Conservation (phyloP, 108 stramenopile species). For the Cafeteria roenbergensis region DNA sequence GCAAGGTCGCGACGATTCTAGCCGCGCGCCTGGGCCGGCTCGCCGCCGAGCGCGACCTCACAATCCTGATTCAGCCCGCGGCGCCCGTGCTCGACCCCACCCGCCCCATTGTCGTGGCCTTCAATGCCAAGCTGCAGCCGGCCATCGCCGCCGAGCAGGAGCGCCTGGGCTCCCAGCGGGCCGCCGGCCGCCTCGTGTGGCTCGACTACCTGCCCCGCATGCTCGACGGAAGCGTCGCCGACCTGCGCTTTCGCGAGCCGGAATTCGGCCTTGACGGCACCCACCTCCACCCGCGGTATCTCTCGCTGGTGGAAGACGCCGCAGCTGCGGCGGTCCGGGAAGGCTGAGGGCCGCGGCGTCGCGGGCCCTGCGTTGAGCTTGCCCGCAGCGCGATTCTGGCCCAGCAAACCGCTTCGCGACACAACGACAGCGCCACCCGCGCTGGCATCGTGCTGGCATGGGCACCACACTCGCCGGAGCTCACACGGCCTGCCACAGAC, state of each 20-base stretch:
- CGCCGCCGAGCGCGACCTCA: background rate
- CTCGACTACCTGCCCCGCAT: constrained; percentile 28
- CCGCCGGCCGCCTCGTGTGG: constrained; percentile 18
- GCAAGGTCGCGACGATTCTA: background rate
- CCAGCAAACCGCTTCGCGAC: too few relatives aligned
- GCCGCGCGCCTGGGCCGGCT: constrained; percentile 1
- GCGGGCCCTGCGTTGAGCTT: too few relatives aligned
- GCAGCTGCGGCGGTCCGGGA: too few relatives aligned
- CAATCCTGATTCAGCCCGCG: constrained; percentile 30
- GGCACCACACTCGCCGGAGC: too few relatives aligned
- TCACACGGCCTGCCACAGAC: too few relatives aligned
- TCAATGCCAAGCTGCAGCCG: constrained; percentile 21
- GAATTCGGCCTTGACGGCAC: constrained; percentile 32
- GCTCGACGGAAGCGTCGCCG: constrained; percentile 6
- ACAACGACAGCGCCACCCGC: too few relatives aligned
- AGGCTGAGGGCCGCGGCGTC: too few relatives aligned
- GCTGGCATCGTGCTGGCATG: too few relatives aligned
- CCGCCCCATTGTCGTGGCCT: constrained; percentile 27
- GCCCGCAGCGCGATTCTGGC: too few relatives aligned
- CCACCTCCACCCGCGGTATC: constrained; percentile 30
- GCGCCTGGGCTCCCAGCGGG: background rate
- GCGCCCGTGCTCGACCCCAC: constrained; percentile 36
- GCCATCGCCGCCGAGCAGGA: constrained; percentile 12
- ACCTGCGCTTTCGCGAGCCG: constrained; percentile 1
- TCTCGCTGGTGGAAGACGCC: constrained; percentile 23